Conservation (phyloP, 805 yeast genomes). For the Millerago galiae region DNA sequence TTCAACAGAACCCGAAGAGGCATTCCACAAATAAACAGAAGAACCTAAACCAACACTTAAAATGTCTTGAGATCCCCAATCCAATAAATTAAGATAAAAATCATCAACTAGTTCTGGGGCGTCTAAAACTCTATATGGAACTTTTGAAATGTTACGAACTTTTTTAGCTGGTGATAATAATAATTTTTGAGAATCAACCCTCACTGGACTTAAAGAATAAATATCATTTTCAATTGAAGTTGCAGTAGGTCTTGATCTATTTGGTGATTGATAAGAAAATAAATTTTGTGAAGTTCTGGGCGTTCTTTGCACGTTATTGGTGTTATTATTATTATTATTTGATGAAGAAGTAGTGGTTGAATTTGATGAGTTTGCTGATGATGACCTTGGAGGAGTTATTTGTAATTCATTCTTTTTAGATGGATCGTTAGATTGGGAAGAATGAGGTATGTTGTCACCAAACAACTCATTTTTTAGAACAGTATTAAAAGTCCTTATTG, state of each 20-base stretch:
- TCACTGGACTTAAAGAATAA: conserved; percentile 78
- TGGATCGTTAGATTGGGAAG: conserved; percentile 24
- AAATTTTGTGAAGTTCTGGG: conserved; percentile 45
- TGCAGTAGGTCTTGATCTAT: conserved; percentile 50
- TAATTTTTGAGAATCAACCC: conserved; percentile 79
- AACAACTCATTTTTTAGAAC: conserved; percentile 85
- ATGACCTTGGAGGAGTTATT: conserved; percentile 28
- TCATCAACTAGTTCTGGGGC: conserved; percentile 96
- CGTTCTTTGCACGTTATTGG: conserved; percentile 24
- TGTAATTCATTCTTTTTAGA: conserved; percentile 23
- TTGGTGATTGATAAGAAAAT: conserved; percentile 71
- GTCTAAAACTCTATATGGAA: conserved; percentile 88
- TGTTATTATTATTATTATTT: too few species aligned
- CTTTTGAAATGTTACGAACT: conserved; percentile 70
- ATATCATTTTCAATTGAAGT: conserved; percentile 65
- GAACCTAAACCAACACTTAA: conserved; percentile 88
- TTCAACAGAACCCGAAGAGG: conserved; percentile 74
- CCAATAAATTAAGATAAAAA: conserved; percentile 84
- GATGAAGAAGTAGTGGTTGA: conserved; percentile 4
- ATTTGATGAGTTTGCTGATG: conserved; percentile 15
- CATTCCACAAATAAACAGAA: conserved; percentile 87
- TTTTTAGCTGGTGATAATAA: conserved; percentile 78
- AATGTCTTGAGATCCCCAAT: conserved; percentile 90
- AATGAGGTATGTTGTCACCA: conserved; percentile 71
- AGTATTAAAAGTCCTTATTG: conserved; percentile 79